These are phyloP conservation scores for Primulina tabacum DNA, from an alignment of 257 asterid genomes.

Conservation along the genomic window DNA sequence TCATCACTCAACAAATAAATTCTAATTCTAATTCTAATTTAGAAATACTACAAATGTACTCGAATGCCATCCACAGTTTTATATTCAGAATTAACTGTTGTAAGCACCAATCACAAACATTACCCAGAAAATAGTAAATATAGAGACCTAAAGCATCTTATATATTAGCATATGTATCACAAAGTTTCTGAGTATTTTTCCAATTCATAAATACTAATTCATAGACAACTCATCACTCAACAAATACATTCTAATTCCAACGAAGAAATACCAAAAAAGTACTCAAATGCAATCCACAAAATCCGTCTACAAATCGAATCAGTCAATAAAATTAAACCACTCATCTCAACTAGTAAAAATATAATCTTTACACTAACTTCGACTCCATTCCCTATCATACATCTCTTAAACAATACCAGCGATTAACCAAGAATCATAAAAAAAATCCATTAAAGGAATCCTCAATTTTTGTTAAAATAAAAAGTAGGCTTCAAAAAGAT, in stretches of 20 bases:
- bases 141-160: background rate
- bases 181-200: background rate
- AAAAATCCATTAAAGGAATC: background rate
- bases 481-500: background rate
- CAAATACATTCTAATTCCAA: background rate
- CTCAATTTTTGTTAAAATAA: background rate
- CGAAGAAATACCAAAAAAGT: too few species aligned
- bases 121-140: background rate
- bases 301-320: background rate
- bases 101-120: background rate
- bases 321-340: background rate
- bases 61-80: background rate
- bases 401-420: background rate
- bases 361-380: conserved; percentile 11
- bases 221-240: background rate
- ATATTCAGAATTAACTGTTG: too few species aligned
- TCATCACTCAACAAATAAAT: background rate
- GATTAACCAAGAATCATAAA: background rate
- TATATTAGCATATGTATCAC: background rate
- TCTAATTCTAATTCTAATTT: too few species aligned
- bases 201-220: too few species aligned
- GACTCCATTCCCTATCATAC: conserved; percentile 13
- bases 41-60: background rate
- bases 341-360: conserved; percentile 10
- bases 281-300: background rate